phyloP scores from a whole-genome alignment of 345 rosid species.

The Atalantia buxifolia region DNA sequence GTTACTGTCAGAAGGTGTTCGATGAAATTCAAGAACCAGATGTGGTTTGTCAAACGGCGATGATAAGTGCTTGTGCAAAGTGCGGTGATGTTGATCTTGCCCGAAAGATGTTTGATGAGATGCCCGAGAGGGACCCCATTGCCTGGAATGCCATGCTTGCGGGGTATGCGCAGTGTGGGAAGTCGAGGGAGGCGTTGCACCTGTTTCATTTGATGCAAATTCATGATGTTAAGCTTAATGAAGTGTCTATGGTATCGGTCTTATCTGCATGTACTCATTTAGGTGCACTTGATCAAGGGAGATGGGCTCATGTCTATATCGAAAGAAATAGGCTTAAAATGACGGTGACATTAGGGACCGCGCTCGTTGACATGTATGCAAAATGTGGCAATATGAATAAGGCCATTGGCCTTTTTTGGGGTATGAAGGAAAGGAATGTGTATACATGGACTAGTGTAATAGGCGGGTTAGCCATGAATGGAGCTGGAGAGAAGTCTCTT shows the following conservation, averaged over 20 bases:
- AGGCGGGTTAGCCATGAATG: constrained; percentile 61
- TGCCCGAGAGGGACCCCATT: constrained; percentile 50
- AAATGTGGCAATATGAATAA: constrained; percentile 53
- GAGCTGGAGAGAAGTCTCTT: constrained; percentile 43
- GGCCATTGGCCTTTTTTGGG: constrained; percentile 55
- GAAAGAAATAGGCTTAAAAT: constrained; percentile 43
- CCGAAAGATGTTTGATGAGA: constrained; percentile 46
- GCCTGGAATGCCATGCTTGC: constrained; percentile 67
- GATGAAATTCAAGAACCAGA: constrained; percentile 38
- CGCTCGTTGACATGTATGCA: constrained; percentile 59
- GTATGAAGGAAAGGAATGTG: constrained; percentile 52
- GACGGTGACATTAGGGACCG: constrained; percentile 51
- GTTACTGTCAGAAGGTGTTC: constrained; percentile 41
- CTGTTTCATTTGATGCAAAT: constrained; percentile 61
- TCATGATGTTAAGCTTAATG: constrained; percentile 52
- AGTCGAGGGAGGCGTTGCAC: constrained; percentile 39
- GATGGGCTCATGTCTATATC: constrained; percentile 62
- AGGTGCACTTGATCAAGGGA: constrained; percentile 60
- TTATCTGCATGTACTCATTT: constrained; percentile 58
- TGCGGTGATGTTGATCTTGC: constrained; percentile 51
- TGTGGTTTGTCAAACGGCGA: constrained; percentile 57
- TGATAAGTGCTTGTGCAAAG: constrained; percentile 60
- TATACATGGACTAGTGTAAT: constrained; percentile 61
- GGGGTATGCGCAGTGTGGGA: constrained; percentile 50
- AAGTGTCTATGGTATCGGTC: constrained; percentile 52